phyloP scores from a whole-genome alignment of 495 filamentous ascomycete genomes.

The Bacidia gigantensis region DNA sequence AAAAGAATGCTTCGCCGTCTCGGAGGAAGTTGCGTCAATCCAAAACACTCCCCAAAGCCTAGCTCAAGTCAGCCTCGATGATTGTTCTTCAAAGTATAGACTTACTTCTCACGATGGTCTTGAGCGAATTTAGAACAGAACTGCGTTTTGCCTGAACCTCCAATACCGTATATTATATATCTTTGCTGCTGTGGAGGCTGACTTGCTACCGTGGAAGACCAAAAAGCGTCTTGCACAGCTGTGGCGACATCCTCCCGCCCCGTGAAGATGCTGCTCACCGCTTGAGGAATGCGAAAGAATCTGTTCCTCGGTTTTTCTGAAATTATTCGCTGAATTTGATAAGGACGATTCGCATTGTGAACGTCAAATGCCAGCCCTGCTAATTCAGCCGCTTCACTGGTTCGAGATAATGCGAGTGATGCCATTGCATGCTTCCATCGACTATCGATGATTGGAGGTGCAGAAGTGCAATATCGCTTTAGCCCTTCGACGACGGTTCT shows the following conservation, averaged over 20 bases:
- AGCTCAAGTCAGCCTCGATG: neutral
- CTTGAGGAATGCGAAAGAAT: slow-evolving; percentile 23
- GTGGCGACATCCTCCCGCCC: slow-evolving; percentile 16
- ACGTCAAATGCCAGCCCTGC: slow-evolving; percentile 10
- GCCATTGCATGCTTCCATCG: slow-evolving; percentile 9
- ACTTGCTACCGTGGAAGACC: neutral
- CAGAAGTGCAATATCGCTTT: slow-evolving; percentile 11
- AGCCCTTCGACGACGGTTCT: slow-evolving; percentile 15
- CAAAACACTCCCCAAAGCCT: slow-evolving; percentile 23
- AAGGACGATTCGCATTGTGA: slow-evolving; percentile 7
- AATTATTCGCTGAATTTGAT: slow-evolving; percentile 4
- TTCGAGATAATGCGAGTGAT: slow-evolving; percentile 2
- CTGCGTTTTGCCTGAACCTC: slow-evolving; percentile 28
- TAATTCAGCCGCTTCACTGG: slow-evolving; percentile 10
- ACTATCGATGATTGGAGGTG: slow-evolving; percentile 10
- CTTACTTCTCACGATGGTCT: slow-evolving; percentile 21
- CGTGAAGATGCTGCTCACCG: slow-evolving; percentile 23
- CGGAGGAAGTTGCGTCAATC: slow-evolving; percentile 16
- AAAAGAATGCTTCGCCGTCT: slow-evolving; percentile 13
- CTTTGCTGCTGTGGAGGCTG: slow-evolving; percentile 15
- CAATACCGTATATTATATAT: slow-evolving; percentile 25
- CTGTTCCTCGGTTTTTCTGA: slow-evolving; percentile 14
- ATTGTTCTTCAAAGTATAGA: neutral
- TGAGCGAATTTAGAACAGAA: slow-evolving; percentile 26
- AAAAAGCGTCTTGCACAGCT: slow-evolving; percentile 1